A percentile compares a stretch with the other conserved stretches of the same genome.
These are phyloP conservation scores for Scheffersomyces titani DNA, from an alignment of 1,139 yeast species.

Conservation along the genomic window DNA sequence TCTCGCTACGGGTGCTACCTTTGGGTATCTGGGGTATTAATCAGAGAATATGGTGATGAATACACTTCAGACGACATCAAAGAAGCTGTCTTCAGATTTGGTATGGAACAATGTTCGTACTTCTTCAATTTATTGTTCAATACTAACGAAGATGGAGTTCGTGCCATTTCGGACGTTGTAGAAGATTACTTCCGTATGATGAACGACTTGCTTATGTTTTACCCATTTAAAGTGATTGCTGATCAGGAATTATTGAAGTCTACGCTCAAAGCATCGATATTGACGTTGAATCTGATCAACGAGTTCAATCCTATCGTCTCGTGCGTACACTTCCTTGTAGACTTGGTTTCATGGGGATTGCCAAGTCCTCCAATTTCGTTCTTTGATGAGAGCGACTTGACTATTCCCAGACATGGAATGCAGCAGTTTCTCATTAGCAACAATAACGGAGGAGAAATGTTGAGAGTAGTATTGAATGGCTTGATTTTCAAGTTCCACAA, in stretches of 20 bases:
- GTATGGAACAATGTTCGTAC: slow-evolving; percentile 44
- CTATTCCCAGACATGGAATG: slow-evolving; percentile 51
- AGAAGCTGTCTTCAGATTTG: slow-evolving; percentile 49
- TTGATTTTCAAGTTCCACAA: slow-evolving; percentile 70
- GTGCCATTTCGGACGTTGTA: slow-evolving; percentile 67
- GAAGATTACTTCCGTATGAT: slow-evolving; percentile 90
- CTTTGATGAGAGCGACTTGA: slow-evolving; percentile 45
- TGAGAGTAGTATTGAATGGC: slow-evolving; percentile 60
- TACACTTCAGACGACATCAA: slow-evolving; percentile 37
- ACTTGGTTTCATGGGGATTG: slow-evolving; percentile 81
- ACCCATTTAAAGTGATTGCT: slow-evolving; percentile 64
- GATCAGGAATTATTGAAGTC: slow-evolving; percentile 58
- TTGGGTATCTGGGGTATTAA: slow-evolving; percentile 86
- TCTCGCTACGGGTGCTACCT: slow-evolving; percentile 80
- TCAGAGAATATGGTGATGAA: slow-evolving; percentile 77
- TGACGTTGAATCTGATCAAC: slow-evolving; percentile 53
- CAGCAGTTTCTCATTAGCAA: slow-evolving; percentile 36
- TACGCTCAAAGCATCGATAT: slow-evolving; percentile 60
- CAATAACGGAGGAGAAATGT: slow-evolving; percentile 60
- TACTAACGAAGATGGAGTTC: slow-evolving; percentile 24
- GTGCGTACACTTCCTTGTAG: slow-evolving; percentile 75
- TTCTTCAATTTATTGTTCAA: slow-evolving; percentile 38
- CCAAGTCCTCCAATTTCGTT: slow-evolving; percentile 78
- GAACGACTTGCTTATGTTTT: slow-evolving; percentile 77
- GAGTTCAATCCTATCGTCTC: slow-evolving; percentile 74